Conservation (phyloP, 495 filamentous ascomycete genomes). For the Parathielavia appendiculata region DNA sequence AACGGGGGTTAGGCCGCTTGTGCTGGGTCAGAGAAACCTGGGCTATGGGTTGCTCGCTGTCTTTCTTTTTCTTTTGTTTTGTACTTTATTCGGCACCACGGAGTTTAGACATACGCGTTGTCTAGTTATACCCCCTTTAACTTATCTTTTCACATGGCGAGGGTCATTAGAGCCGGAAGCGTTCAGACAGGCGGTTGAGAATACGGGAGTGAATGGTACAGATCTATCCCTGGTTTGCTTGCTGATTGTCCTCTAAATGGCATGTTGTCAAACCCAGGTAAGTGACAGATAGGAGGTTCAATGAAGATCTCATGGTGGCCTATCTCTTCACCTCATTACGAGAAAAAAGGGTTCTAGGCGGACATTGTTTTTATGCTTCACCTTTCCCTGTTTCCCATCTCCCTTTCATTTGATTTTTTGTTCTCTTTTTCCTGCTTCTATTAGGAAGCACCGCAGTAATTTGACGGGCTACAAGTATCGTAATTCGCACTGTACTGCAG, state of each 20-base stretch:
- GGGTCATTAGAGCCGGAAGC: background rate
- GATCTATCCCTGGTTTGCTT: background rate
- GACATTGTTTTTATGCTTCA: too few relatives aligned
- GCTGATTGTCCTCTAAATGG: background rate
- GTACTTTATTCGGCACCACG: background rate
- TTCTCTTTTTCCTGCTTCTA: too few relatives aligned
- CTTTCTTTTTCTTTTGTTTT: background rate
- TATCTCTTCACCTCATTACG: too few relatives aligned
- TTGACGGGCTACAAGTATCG: too few relatives aligned
- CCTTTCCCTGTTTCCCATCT: too few relatives aligned
- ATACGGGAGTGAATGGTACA: background rate
- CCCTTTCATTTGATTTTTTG: too few relatives aligned
- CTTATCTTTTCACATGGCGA: background rate
- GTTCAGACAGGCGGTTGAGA: background rate
- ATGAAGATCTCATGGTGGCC: too few relatives aligned
- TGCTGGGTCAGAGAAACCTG: background rate
- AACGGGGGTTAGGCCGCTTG: background rate
- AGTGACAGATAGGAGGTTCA: too few relatives aligned
- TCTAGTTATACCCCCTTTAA: slow-evolving; percentile 6
- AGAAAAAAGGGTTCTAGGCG: too few relatives aligned
- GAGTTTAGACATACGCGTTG: background rate
- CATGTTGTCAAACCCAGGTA: too few relatives aligned
- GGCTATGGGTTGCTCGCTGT: background rate
- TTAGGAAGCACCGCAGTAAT: too few relatives aligned
- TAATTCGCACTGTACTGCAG: too few relatives aligned